Evolutionary conservation across 306 rosid species (phyloP), one percentile per base, ranked within the genome.

Genomic region (Fagus sylvatica): DNA sequence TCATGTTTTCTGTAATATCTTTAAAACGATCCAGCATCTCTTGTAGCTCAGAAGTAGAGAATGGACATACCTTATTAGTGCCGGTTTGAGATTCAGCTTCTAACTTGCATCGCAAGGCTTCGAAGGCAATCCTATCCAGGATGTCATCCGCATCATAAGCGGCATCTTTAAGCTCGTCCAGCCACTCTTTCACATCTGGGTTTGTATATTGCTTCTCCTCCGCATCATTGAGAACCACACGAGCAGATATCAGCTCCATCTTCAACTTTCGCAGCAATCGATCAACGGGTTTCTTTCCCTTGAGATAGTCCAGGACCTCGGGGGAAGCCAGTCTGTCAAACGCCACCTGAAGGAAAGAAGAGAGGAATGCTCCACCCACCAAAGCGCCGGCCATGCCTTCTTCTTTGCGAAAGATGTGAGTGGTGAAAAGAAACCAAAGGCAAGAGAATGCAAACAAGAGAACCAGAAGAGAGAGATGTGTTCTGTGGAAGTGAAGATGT

Each of bases 101-200:
- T 59, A 72, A 5, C 53, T 74, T 7, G 69, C 62, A n/a, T 2
- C 40, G 76, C 64, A 57, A n/a, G n/a, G n/a, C n/a, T n/a, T n/a
- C n/a, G n/a, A n/a, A n/a, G n/a, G n/a, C n/a, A n/a, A n/a, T n/a
- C n/a, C n/a, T n/a, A n/a, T n/a, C n/a, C n/a, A n/a, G n/a, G n/a
- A n/a, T n/a, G n/a, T n/a, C n/a, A n/a, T n/a, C n/a, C n/a, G n/a
- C n/a, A n/a, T n/a, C n/a, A n/a, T n/a, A n/a, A n/a, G n/a, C n/a
- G n/a, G n/a, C n/a, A n/a, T n/a, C n/a, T n/a, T n/a, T n/a, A n/a
- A n/a, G n/a, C n/a, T n/a, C n/a, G n/a, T n/a, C n/a, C 30, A 79
- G 70, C 86, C 86, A 83, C 30, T 16, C 16, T 19, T 34, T 75
- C 56, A 75, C 73, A 9, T 13, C 37, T n/a, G 79, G 79, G 17